A percentile compares a stretch with the other conserved stretches of the same genome.
These are phyloP conservation scores for Salix koriyanagi DNA, from an alignment of 345 rosid genomes.

Conservation along the genomic window DNA sequence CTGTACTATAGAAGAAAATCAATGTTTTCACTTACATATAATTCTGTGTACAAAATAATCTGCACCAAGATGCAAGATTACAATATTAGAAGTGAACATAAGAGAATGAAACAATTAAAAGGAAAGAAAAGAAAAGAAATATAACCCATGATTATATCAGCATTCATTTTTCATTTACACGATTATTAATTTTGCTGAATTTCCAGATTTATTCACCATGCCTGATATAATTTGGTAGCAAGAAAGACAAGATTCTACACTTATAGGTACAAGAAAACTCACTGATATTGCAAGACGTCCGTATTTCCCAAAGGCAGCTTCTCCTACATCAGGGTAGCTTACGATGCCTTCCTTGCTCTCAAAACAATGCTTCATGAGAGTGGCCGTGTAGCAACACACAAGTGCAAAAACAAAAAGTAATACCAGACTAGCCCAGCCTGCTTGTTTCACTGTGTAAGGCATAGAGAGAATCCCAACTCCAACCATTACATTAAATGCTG, in stretches of 20 bases:
- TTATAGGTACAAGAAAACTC: slow-evolving; percentile 24
- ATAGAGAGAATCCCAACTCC: slow-evolving; percentile 93
- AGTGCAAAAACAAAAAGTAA: slow-evolving; percentile 51
- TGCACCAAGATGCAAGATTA: slow-evolving; percentile 39
- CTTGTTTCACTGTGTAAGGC: slow-evolving; percentile 67
- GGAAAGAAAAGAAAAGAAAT: background rate
- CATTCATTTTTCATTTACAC: no score
- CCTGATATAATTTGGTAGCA: background rate
- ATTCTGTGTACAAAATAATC: slow-evolving; percentile 71
- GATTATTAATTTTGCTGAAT: no score
- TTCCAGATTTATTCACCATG: no score
- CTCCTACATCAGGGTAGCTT: slow-evolving; percentile 86
- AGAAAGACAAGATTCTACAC: background rate
- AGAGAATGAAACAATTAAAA: background rate
- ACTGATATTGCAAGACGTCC: slow-evolving; percentile 81
- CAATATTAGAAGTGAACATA: slow-evolving; percentile 18
- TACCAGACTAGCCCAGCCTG: slow-evolving; percentile 75
- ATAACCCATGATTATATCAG: background rate
- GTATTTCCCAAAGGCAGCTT: slow-evolving; percentile 89
- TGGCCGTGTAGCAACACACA: slow-evolving; percentile 80
- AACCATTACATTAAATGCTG: slow-evolving; percentile 83
- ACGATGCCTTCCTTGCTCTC: slow-evolving; percentile 66
- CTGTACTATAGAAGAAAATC: background rate
- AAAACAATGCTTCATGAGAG: slow-evolving; percentile 75
- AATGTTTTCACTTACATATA: slow-evolving; percentile 56